Conservation (phyloP, 441 rosid genomes). For the Erysimum cheiri region DNA sequence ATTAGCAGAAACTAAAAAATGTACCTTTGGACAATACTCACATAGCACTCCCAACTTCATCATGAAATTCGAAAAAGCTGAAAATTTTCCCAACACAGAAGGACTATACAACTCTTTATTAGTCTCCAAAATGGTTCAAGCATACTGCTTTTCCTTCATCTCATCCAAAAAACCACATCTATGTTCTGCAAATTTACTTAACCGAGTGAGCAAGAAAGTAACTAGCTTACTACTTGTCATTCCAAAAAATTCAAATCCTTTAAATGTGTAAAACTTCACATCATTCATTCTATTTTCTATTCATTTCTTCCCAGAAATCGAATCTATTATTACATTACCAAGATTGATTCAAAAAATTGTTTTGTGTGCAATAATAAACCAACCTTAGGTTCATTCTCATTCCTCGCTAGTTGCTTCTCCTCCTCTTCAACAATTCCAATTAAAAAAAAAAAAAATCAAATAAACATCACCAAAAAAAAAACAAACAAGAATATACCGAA, state of each 20-base stretch:
- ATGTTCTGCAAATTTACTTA: slow-evolving; percentile 7
- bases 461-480: slow-evolving; percentile 20
- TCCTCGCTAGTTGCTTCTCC: slow-evolving; percentile 52
- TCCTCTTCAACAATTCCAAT: slow-evolving; percentile 55
- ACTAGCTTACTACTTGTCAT: slow-evolving; percentile 20
- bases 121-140: slow-evolving; percentile 21
- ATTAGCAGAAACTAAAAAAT: slow-evolving; percentile 13
- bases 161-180: slow-evolving; percentile 11
- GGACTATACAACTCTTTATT: not conserved
- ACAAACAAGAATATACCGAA: slow-evolving; percentile 6
- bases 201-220: slow-evolving; percentile 15
- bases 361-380: not conserved
- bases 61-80: not conserved
- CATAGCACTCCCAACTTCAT: slow-evolving; percentile 19
- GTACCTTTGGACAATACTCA: slow-evolving; percentile 11
- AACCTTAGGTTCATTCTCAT: slow-evolving; percentile 64
- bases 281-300: not conserved
- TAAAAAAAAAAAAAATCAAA: slow-evolving; percentile 22
- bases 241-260: slow-evolving; percentile 19
- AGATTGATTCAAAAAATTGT: slow-evolving; percentile 2
- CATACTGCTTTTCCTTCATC: not conserved
- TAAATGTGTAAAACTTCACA: not conserved
- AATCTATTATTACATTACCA: slow-evolving; percentile 4
- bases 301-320: slow-evolving; percentile 1
- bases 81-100: not conserved